Conservation (phyloP, 768 basidiomycete species). For the Hortiboletus campestris region DNA sequence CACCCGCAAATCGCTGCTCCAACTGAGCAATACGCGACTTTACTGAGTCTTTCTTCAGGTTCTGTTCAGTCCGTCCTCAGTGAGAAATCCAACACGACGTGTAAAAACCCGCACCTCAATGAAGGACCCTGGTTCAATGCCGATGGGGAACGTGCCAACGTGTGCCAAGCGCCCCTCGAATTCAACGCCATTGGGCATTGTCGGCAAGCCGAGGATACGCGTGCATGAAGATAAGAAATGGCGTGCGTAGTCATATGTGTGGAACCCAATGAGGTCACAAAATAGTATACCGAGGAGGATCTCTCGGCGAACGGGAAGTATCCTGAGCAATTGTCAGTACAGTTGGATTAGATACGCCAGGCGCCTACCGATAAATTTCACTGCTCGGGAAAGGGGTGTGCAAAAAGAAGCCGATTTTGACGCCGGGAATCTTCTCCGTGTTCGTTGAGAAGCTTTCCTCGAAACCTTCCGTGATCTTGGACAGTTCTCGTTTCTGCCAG, state of each 20-base stretch:
- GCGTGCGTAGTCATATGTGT: conserved; percentile 99
- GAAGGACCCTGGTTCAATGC: conserved; percentile 94
- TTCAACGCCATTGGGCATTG: conserved; percentile 98
- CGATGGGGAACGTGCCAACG: conserved; percentile 98
- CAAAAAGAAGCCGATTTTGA: conserved; percentile 98
- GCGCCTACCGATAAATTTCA: conserved; percentile 90
- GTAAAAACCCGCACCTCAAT: conserved; percentile 53
- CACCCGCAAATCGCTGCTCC: conserved; percentile 87
- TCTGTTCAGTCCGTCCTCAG: conserved; percentile 41
- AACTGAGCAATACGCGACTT: conserved; percentile 75
- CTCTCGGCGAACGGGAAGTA: conserved; percentile 94
- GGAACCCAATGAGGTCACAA: conserved; percentile 98
- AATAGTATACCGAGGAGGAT: conserved; percentile 95
- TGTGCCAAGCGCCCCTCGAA: conserved; percentile 94
- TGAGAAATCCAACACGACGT: not conserved
- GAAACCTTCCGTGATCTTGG: conserved; percentile 71
- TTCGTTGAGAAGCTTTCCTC: conserved; percentile 42
- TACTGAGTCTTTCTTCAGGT: conserved; percentile 78
- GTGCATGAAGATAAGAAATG: conserved; percentile 99
- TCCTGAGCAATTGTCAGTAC: conserved; percentile 46
- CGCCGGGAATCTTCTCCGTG: conserved; percentile 48
- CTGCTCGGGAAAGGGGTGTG: conserved; percentile 98
- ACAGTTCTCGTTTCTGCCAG: conserved; percentile 58
- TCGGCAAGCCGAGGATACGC: conserved; percentile 89
- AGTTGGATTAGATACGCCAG: conserved; percentile 9